Evolutionary conservation across 2,329 filamentous ascomycete genomes (phyloP).

Genomic region (Hypoxylon sp.): DNA sequence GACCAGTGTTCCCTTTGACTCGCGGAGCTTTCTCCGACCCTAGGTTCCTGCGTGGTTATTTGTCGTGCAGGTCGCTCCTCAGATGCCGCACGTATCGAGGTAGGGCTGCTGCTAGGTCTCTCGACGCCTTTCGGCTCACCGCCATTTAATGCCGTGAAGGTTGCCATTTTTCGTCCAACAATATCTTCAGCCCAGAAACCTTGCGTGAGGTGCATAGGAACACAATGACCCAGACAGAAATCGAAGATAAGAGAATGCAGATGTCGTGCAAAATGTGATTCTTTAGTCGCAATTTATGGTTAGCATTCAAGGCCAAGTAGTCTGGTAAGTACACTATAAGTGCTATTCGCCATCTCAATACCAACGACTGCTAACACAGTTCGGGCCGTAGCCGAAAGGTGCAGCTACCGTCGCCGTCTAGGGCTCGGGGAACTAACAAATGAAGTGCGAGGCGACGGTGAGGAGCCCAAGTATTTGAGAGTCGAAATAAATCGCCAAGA

Average conservation of each 20-base stretch:
- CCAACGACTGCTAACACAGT: constrained; percentile 5
- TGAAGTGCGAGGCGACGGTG: constrained; percentile 7
- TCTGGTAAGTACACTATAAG: constrained; percentile 1
- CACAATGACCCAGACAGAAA: constrained; percentile 18
- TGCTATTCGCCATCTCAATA: constrained; percentile 5
- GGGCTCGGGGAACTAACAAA: constrained; percentile 11
- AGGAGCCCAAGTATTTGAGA: constrained; percentile 4
- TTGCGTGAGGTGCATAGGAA: constrained; percentile 48
- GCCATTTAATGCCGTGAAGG: constrained; percentile 52
- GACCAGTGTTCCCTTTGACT: constrained; percentile 58
- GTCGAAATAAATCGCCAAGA: constrained; percentile 8
- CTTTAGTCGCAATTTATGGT: constrained; percentile 7
- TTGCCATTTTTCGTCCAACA: constrained; percentile 50
- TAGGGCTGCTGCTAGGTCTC: constrained; percentile 43
- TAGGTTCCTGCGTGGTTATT: constrained; percentile 44
- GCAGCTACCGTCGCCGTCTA: constrained; percentile 13
- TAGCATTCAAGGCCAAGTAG: constrained; percentile 23
- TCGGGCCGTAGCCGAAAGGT: constrained; percentile 12
- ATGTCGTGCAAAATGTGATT: constrained; percentile 11
- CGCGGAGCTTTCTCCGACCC: constrained; percentile 43
- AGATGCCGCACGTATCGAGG: constrained; percentile 42
- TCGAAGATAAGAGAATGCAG: constrained; percentile 4
- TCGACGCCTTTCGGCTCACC: constrained; percentile 48
- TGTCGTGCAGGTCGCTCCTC: constrained; percentile 46
- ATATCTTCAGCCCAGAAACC: constrained; percentile 45